These are phyloP conservation scores for Prunus salicina DNA, from an alignment of 306 rosid species.

Conservation along the genomic window DNA sequence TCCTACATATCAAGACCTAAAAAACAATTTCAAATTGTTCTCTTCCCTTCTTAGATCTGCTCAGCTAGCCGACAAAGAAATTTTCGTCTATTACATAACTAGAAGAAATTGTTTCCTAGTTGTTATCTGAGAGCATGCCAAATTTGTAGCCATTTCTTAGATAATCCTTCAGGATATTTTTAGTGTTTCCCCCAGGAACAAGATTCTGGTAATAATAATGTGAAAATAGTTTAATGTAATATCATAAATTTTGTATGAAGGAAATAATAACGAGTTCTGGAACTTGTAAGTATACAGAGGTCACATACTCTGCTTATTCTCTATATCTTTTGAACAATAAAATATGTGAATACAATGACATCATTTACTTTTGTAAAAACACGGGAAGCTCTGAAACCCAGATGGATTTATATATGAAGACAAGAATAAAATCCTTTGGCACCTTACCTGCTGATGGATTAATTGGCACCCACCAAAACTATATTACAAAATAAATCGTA, in stretches of 20 bases:
- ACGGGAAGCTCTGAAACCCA: slow-evolving; percentile 27
- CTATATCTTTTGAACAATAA: slow-evolving; percentile 21
- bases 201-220: background rate
- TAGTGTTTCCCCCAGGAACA: background rate
- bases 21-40: background rate
- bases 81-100: background rate
- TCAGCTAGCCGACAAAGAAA: background rate
- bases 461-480: slow-evolving; percentile 31
- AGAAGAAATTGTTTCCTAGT: background rate
- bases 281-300: background rate
- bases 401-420: slow-evolving; percentile 22
- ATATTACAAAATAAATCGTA: slow-evolving; percentile 38
- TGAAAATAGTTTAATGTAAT: too few relatives aligned
- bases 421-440: slow-evolving; percentile 28
- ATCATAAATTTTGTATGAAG: background rate
- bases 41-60: background rate
- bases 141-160: background rate
- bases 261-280: background rate
- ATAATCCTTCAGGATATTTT: background rate
- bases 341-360: slow-evolving; percentile 29
- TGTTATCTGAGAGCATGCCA: background rate
- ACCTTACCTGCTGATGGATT: slow-evolving; percentile 30
- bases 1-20: background rate
- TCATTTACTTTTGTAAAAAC: slow-evolving; percentile 20
- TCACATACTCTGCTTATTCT: slow-evolving; percentile 17